A percentile compares a stretch with the other conserved stretches of the same genome.
These are phyloP conservation scores for Ustilago crameri DNA, from an alignment of 1,284 basidiomycete genomes.

Conservation along the genomic window DNA sequence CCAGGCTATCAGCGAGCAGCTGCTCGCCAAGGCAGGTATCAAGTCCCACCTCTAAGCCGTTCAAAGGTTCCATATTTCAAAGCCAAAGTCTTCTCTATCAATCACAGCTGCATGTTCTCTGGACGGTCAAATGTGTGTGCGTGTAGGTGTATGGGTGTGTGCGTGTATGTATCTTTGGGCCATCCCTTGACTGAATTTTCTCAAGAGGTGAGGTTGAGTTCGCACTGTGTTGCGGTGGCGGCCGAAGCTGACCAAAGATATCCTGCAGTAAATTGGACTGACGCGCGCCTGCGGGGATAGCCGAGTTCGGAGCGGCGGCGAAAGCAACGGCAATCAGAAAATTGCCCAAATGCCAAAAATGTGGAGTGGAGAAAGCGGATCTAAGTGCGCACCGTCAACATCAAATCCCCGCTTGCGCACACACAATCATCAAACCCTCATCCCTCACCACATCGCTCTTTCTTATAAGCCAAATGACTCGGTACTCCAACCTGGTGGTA, in stretches of 20 bases:
- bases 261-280: no score
- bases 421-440: no score
- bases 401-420: neutral
- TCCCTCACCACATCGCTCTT: no score
- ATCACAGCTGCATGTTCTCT: neutral
- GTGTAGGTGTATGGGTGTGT: no score
- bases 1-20: slow-evolving; percentile 28
- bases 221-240: neutral
- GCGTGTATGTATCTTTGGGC: no score
- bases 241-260: neutral
- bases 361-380: slow-evolving; percentile 7
- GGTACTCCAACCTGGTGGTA: no score
- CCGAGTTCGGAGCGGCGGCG: neutral
- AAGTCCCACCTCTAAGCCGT: slow-evolving; percentile 50
- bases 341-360: neutral
- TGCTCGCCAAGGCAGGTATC: slow-evolving; percentile 51
- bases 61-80: neutral
- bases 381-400: neutral
- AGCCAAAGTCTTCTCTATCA: slow-evolving; percentile 4
- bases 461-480: no score
- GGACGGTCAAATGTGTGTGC: neutral
- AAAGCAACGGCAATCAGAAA: no score
- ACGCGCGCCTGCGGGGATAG: neutral
- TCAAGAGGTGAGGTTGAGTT: no score
- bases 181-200: no score